Evolutionary conservation across 2,329 filamentous ascomycete genomes (phyloP).

Genomic region (Epichloe sibirici): DNA sequence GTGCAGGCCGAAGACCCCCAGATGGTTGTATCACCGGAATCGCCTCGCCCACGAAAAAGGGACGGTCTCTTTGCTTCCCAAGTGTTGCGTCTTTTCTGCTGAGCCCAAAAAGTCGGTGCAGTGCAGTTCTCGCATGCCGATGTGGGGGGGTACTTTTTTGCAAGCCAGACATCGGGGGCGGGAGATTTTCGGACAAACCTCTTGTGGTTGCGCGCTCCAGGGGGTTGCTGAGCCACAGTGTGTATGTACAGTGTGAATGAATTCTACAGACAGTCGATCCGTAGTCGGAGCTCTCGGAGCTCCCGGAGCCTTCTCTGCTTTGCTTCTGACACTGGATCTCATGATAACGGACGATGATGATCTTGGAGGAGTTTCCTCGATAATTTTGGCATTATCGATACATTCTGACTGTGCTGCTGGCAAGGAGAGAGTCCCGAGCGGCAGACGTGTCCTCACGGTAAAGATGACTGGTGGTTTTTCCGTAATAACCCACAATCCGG

Average conservation of each 20-base stretch:
- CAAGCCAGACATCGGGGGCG: slow-evolving; percentile 11
- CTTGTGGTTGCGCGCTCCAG: background rate
- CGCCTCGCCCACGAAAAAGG: background rate
- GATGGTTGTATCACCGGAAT: slow-evolving; percentile 2
- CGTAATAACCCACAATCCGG: too few species aligned
- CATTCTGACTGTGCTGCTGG: too few species aligned
- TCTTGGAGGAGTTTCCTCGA: background rate
- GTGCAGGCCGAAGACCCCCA: background rate
- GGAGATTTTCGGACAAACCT: slow-evolving; percentile 17
- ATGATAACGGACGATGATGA: too few species aligned
- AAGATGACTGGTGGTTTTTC: too few species aligned
- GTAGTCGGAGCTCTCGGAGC: background rate
- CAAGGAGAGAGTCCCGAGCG: too few species aligned
- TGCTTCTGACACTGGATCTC: too few species aligned
- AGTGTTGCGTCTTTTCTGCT: slow-evolving; percentile 25
- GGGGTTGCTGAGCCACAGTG: background rate
- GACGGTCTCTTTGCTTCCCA: background rate
- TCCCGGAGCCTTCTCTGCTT: background rate
- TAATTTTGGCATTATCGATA: background rate
- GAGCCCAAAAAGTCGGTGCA: slow-evolving; percentile 29
- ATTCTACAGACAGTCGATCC: too few species aligned
- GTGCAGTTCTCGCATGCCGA: slow-evolving; percentile 18
- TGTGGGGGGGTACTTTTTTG: slow-evolving; percentile 19
- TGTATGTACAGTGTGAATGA: background rate
- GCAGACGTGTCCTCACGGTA: too few species aligned